Evolutionary conservation across 2,329 filamentous ascomycete species (phyloP), one percentile per base, ranked within the genome.

Genomic region (Fusarium sp.): DNA sequence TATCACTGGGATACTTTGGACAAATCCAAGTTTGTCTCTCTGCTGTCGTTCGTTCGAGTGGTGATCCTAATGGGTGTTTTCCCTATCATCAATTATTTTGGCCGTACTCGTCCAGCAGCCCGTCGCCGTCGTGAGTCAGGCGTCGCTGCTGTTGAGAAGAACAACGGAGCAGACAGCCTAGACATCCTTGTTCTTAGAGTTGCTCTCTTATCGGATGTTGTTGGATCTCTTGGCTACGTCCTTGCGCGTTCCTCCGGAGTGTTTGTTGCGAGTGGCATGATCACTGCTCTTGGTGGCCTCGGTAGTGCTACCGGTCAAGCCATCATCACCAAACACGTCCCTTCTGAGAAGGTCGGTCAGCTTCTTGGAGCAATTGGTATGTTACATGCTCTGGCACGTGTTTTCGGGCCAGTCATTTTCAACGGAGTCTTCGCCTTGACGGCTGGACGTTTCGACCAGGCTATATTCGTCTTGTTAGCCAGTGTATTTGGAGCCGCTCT

Each of bases 321-420:
- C 3, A 88, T 91, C 1, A 83, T 98, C 52, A 98, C 94, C 21
- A 98, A 98, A 77, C 96, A 98, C 78, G 91, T 98, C 1, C 93
- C 94, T 0, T 85, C 89, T 1, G 92, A 96, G 68, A 88, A 88
- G 48, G 91, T 96, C 0, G 96, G 96, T 0, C 90, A 96, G 77
- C 83, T 98, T n/a, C 86, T 99, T 0, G 96, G 96, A 23, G 94
- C 94, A 3, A 91, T 91, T 18, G 96, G 95, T 0, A 83, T 98
- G 65, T 81, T 98, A 61, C 95, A 98, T 79, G 92, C 93, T 2
- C 81, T 97, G 37, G 88, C 92, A 5, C 85, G 94, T 65, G 89
- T 98, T 4, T 78, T 97, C 14, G 90, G 91, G 1, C 96, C 96
- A 0, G 86, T 93, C 0, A 76, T 95, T 2, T 97, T 98, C 80